A percentile compares a stretch with the other conserved stretches of the same genome.
These are phyloP conservation scores for Globisporangium middletonii DNA, from an alignment of 352 stramenopile genomes.

Conservation along the genomic window DNA sequence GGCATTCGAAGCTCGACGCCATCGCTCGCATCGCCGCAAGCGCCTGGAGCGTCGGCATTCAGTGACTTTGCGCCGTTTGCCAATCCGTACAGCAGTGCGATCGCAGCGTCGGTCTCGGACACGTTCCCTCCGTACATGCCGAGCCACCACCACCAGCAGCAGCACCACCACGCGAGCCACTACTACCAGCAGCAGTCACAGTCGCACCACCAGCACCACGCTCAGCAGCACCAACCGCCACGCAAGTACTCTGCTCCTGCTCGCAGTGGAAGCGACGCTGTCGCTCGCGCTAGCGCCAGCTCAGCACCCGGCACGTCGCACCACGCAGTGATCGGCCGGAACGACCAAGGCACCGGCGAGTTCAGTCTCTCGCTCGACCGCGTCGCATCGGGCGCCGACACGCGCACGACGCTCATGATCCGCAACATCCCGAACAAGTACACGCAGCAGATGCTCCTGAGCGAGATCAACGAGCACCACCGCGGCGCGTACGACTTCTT, in stretches of 20 bases:
- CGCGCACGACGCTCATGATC: constrained; percentile 98
- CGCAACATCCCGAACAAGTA: constrained; percentile 99
- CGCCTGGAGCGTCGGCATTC: neutral
- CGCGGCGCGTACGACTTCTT: constrained; percentile 98
- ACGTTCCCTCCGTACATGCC: constrained; percentile 14
- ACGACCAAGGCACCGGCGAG: constrained; percentile 62
- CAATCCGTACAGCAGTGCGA: constrained; percentile 10
- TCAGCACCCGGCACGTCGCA: constrained; percentile 10
- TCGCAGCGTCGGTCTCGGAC: neutral
- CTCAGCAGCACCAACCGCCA: constrained; percentile 4
- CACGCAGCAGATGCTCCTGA: constrained; percentile 97
- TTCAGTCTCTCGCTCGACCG: constrained; percentile 75
- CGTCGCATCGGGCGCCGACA: constrained; percentile 86
- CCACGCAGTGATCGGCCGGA: constrained; percentile 28
- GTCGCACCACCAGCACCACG: constrained; percentile 5
- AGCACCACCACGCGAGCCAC: constrained; percentile 4
- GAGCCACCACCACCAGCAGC: constrained; percentile 19
- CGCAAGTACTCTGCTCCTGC: constrained; percentile 1
- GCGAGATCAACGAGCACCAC: constrained; percentile 94
- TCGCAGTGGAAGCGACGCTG: constrained; percentile 20
- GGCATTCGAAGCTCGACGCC: neutral
- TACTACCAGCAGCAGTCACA: constrained; percentile 7
- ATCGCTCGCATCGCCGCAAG: neutral
- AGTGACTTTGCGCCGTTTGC: neutral
- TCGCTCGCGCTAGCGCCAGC: constrained; percentile 9